These are phyloP conservation scores for Picochlorum sp. DNA, from an alignment of 139 green algal species.

Conservation along the genomic window DNA sequence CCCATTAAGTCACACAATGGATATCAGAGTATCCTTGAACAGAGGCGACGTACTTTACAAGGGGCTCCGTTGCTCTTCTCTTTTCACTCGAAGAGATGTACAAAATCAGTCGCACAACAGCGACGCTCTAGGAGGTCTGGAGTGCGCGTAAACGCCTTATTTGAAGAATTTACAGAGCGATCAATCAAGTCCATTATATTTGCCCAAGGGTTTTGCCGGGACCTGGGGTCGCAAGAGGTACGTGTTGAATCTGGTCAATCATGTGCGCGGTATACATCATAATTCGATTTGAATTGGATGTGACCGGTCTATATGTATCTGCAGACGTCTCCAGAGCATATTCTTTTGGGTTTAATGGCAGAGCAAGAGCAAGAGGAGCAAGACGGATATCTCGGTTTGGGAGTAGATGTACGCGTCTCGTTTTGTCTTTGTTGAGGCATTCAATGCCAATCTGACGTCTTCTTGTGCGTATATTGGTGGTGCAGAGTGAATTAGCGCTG, in stretches of 20 bases:
- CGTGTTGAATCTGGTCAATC: not conserved
- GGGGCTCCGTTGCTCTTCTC: too few relatives aligned
- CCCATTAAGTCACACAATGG: too few relatives aligned
- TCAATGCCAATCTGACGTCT: not conserved
- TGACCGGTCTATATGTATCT: not conserved
- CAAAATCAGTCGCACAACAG: too few relatives aligned
- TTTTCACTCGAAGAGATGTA: too few relatives aligned
- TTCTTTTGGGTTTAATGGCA: slow-evolving; percentile 79
- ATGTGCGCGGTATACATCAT: too few relatives aligned
- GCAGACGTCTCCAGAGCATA: slow-evolving; percentile 72
- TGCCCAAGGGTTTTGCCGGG: slow-evolving; percentile 61
- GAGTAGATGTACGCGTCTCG: slow-evolving; percentile 6
- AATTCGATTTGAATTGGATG: not conserved
- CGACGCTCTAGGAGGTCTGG: not conserved
- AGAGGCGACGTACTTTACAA: too few relatives aligned
- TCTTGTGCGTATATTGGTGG: not conserved
- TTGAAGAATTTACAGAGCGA: slow-evolving; percentile 76
- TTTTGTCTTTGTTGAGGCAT: not conserved
- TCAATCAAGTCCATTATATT: slow-evolving; percentile 79
- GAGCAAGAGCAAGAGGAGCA: slow-evolving; percentile 44
- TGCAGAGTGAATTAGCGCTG: not conserved
- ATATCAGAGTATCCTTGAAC: too few relatives aligned
- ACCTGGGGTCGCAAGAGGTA: slow-evolving; percentile 50
- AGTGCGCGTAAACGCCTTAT: slow-evolving; percentile 20
- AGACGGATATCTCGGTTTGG: slow-evolving; percentile 59